Percentiles rank a stretch among this genome's conserved stretches.
Evolutionary conservation across 441 rosid genomes (phyloP).

Genomic region (Bruguiera hainesii): DNA sequence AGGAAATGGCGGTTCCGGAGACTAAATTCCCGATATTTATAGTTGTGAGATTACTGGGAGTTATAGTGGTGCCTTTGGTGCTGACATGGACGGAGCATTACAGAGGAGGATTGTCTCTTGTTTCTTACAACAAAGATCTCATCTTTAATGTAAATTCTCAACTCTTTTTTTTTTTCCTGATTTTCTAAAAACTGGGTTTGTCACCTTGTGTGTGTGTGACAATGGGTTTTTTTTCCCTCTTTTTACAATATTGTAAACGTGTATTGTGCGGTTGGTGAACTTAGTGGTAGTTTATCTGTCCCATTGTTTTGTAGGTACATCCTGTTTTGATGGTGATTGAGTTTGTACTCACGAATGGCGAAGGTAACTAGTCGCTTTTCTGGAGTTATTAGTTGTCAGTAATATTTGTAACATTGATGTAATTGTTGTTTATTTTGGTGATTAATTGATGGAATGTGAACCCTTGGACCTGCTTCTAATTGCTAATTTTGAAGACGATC

Average conservation of each 20-base stretch:
- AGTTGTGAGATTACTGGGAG: conserved; percentile 54
- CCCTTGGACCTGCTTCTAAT: too few relatives aligned
- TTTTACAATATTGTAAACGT: neutral
- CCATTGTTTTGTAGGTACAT: conserved; percentile 64
- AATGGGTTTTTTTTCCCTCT: neutral
- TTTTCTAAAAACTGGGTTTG: neutral
- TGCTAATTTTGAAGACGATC: too few relatives aligned
- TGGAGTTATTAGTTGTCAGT: neutral
- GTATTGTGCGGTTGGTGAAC: conserved; percentile 6
- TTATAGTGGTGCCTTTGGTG: conserved; percentile 46
- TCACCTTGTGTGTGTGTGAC: neutral
- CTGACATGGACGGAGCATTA: conserved; percentile 65
- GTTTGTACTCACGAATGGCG: conserved; percentile 76
- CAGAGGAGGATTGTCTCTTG: conserved; percentile 88
- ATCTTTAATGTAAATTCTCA: conserved; percentile 59
- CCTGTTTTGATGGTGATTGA: conserved; percentile 93
- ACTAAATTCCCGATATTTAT: conserved; percentile 61
- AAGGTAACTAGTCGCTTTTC: conserved; percentile 43
- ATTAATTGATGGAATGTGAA: too few relatives aligned
- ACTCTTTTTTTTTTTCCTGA: neutral
- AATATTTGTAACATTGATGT: neutral
- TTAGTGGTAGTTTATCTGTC: conserved; percentile 7
- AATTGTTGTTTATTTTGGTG: too few relatives aligned
- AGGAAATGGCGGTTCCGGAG: conserved; percentile 57
- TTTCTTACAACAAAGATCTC: conserved; percentile 85